These are phyloP conservation scores for Pichia sp. DNA, from an alignment of 1,139 yeast genomes.

Conservation along the genomic window DNA sequence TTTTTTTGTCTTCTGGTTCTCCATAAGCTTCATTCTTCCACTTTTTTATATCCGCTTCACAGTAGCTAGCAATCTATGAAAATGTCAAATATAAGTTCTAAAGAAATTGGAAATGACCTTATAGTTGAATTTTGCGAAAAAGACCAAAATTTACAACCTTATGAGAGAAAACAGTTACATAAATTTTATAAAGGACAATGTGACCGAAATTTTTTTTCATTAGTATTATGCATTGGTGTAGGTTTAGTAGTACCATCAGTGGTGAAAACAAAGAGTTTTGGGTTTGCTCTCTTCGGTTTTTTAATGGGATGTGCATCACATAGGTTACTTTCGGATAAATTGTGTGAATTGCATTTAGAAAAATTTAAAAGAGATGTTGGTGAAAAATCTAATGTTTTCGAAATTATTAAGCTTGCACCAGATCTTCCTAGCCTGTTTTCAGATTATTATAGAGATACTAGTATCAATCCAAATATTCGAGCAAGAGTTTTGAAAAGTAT, in stretches of 20 bases:
- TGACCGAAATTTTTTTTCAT: conserved; percentile 16
- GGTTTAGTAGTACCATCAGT: conserved; percentile 25
- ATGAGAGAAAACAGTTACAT: conserved; percentile 21
- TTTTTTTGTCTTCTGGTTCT: too few species aligned
- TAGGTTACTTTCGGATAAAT: conserved; percentile 14
- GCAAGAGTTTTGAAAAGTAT: too few species aligned
- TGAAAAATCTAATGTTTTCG: conserved; percentile 16
- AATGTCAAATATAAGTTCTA: too few species aligned
- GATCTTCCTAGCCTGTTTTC: too few species aligned
- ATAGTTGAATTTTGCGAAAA: conserved; percentile 25
- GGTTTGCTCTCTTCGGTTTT: conserved; percentile 21
- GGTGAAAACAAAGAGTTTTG: too few species aligned
- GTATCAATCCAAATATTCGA: too few species aligned
- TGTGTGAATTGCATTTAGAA: too few species aligned
- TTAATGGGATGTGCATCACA: conserved; percentile 19
- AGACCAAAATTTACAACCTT: conserved; percentile 19
- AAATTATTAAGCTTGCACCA: too few species aligned
- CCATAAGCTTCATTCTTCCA: too few species aligned
- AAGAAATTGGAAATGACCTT: conserved; percentile 17
- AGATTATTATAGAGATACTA: too few species aligned
- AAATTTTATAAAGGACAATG: conserved; percentile 19
- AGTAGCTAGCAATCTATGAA: too few species aligned
- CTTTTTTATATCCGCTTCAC: too few species aligned
- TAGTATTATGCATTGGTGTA: conserved; percentile 22
- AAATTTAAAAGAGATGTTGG: conserved; percentile 17